A percentile compares a stretch with the other conserved stretches of the same genome.
Evolutionary conservation across 768 basidiomycete species (phyloP).

Genomic region (Coprinopsis strossmayeri): DNA sequence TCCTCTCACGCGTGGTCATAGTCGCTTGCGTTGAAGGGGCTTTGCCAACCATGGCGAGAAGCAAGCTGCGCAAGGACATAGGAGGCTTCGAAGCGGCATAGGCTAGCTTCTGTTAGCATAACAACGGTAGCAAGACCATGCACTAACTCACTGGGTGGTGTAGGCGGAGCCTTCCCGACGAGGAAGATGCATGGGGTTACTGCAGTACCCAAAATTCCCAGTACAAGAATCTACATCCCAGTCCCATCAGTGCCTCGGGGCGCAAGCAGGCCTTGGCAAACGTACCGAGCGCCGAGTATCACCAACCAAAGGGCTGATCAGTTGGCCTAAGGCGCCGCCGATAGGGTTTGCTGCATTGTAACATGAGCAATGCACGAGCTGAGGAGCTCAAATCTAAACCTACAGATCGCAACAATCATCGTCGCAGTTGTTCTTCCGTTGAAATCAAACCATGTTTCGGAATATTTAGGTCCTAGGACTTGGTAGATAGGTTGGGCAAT

Average conservation of each 20-base stretch:
- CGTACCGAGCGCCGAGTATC: constrained; percentile 53
- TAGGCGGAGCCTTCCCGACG: constrained; percentile 57
- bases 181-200: constrained; percentile 53
- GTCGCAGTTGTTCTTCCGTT: constrained; percentile 73
- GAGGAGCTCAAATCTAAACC: constrained; percentile 4
- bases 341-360: constrained; percentile 71
- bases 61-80: constrained; percentile 45
- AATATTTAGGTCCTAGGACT: constrained; percentile 74
- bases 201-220: constrained; percentile 66
- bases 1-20: constrained; percentile 61
- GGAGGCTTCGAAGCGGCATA: constrained; percentile 61
- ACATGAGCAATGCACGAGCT: background rate
- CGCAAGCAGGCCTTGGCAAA: background rate
- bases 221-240: constrained; percentile 50
- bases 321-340: constrained; percentile 66
- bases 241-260: background rate
- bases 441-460: constrained; percentile 79
- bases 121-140: background rate
- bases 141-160: constrained; percentile 61
- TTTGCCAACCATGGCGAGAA: constrained; percentile 45
- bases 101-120: constrained; percentile 32
- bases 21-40: constrained; percentile 33
- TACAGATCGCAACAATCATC: constrained; percentile 49
- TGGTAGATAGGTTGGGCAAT: constrained; percentile 70
- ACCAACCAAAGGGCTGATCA: constrained; percentile 60